Conservation (phyloP, 2,329 filamentous ascomycete species). For the Ascochyta clinopodiicola region DNA sequence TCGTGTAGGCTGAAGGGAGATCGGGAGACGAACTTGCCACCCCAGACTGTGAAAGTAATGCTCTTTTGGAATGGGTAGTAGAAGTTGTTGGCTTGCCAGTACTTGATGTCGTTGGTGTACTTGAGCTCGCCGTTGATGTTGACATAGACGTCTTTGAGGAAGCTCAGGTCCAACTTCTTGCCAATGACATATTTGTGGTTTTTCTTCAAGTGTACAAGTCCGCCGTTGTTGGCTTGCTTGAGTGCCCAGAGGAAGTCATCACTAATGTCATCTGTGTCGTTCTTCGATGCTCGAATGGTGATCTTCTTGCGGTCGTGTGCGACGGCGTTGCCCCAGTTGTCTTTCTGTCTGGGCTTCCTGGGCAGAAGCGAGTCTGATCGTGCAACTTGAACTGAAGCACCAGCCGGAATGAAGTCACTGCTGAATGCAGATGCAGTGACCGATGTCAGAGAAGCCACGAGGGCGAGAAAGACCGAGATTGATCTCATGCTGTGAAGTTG, state of each 20-base stretch:
- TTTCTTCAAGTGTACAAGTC: conserved; percentile 62
- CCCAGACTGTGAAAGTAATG: conserved; percentile 70
- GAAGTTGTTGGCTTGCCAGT: conserved; percentile 60
- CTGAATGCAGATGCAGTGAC: conserved; percentile 21
- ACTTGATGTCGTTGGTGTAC: conserved; percentile 57
- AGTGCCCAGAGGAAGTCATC: conserved; percentile 62
- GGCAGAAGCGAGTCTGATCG: conserved; percentile 16
- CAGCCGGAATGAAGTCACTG: conserved; percentile 21
- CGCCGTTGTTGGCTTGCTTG: conserved; percentile 64
- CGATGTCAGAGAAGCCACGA: conserved; percentile 22
- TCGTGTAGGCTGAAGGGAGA: not conserved
- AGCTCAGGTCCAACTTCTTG: conserved; percentile 65
- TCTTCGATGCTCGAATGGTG: conserved; percentile 60
- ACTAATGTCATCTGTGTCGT: conserved; percentile 64
- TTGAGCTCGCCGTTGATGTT: conserved; percentile 63
- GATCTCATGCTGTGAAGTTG: conserved; percentile 28
- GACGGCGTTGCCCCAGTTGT: conserved; percentile 40
- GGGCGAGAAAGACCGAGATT: conserved; percentile 19
- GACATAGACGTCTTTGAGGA: conserved; percentile 64
- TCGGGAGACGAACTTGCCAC: conserved; percentile 53
- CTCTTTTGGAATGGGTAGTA: conserved; percentile 61
- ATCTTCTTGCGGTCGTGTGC: conserved; percentile 54
- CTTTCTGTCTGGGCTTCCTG: conserved; percentile 25
- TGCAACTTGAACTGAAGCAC: conserved; percentile 19
- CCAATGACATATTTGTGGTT: conserved; percentile 64